phyloP scores from a whole-genome alignment of 139 green algal species.

The Ostreobium quekettii region DNA sequence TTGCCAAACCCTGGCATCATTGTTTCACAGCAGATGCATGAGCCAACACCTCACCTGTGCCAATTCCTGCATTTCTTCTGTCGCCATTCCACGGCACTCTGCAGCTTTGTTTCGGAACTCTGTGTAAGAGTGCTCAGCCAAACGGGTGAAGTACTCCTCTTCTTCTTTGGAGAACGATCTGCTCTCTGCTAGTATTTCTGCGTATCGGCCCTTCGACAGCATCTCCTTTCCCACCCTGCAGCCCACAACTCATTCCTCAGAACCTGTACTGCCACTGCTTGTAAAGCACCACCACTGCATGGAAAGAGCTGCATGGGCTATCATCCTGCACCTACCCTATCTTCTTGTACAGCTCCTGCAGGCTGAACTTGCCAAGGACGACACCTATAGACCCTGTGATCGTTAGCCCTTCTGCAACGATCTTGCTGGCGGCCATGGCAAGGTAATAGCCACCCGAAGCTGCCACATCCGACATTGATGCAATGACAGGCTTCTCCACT shows the following conservation, averaged over 20 bases:
- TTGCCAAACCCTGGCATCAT: no score
- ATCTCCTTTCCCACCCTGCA: conserved; percentile 66
- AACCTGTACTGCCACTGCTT: background rate
- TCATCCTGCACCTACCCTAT: conserved; percentile 31
- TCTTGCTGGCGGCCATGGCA: conserved; percentile 64
- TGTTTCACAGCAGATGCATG: no score
- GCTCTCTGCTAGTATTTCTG: conserved; percentile 68
- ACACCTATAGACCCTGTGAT: conserved; percentile 91
- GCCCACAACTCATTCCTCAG: background rate
- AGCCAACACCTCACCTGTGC: conserved; percentile 44
- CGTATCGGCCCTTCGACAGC: conserved; percentile 66
- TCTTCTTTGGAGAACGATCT: conserved; percentile 76
- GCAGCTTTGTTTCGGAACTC: conserved; percentile 77
- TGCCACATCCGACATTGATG: conserved; percentile 89
- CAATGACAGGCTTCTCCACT: conserved; percentile 84
- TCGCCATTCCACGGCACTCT: conserved; percentile 27
- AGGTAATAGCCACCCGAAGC: conserved; percentile 95
- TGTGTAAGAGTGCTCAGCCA: conserved; percentile 70
- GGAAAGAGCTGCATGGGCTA: conserved; percentile 8
- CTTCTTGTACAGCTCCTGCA: conserved; percentile 74
- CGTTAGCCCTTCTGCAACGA: conserved; percentile 83
- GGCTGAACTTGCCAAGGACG: conserved; percentile 83
- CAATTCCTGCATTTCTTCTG: conserved; percentile 49
- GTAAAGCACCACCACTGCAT: background rate
- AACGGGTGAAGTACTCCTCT: conserved; percentile 59